Conservation (phyloP, 257 asterid species). For the Eustoma russellianum region DNA sequence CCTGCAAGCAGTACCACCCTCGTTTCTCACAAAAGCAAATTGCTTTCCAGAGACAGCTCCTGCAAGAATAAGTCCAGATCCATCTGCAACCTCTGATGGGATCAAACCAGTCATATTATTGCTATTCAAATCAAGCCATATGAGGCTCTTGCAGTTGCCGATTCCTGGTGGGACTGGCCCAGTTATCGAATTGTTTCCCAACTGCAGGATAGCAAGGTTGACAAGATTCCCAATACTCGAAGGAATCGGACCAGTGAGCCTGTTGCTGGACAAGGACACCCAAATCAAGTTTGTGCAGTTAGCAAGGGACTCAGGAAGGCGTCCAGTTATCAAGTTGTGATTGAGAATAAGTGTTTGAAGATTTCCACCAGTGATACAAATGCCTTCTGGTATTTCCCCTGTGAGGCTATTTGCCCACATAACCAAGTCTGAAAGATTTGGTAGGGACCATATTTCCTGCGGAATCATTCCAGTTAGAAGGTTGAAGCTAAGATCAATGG, state of each 20-base stretch:
- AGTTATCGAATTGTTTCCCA: conserved; percentile 64
- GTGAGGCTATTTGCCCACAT: conserved; percentile 83
- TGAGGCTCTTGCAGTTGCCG: conserved; percentile 56
- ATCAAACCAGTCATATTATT: conserved; percentile 54
- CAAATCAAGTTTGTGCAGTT: conserved; percentile 80
- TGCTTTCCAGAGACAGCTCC: conserved; percentile 74
- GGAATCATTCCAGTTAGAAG: conserved; percentile 50
- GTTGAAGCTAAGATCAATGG: conserved; percentile 88
- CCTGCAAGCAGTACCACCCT: conserved; percentile 78
- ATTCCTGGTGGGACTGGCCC: conserved; percentile 57
- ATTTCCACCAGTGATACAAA: conserved; percentile 73
- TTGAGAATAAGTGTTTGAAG: conserved; percentile 83
- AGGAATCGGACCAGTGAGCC: conserved; percentile 63
- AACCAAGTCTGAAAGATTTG: conserved; percentile 54
- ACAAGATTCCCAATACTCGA: conserved; percentile 52
- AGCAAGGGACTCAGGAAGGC: conserved; percentile 61
- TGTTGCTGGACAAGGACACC: conserved; percentile 79
- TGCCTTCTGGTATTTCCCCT: conserved; percentile 72
- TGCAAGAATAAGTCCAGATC: conserved; percentile 54
- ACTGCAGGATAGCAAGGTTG: conserved; percentile 76
- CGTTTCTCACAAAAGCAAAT: conserved; percentile 86
- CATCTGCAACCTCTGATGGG: conserved; percentile 55
- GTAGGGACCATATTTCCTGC: conserved; percentile 57
- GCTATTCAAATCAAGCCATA: conserved; percentile 94
- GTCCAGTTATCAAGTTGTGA: conserved; percentile 60